These are phyloP conservation scores for Sclerotinia minor DNA, from an alignment of 2,329 filamentous ascomycete genomes.

Conservation along the genomic window DNA sequence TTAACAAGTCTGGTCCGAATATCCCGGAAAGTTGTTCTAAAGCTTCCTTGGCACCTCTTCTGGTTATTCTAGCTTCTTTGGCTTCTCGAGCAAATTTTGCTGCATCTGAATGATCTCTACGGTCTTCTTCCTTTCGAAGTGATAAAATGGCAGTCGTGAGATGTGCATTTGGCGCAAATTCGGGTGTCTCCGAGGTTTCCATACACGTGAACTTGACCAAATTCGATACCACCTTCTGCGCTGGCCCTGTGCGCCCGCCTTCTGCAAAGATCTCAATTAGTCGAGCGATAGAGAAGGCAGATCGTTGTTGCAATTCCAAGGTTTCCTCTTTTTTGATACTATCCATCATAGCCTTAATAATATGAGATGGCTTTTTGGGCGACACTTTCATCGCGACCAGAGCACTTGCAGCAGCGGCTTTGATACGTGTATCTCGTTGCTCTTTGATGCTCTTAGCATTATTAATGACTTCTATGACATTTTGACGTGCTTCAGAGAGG, in stretches of 20 bases:
- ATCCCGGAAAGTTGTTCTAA: constrained; percentile 80
- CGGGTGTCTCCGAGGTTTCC: constrained; percentile 94
- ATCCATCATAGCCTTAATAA: constrained; percentile 98
- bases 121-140: constrained; percentile 94
- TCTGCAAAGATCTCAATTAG: constrained; percentile 85
- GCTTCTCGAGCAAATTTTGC: constrained; percentile 88
- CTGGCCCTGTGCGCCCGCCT: constrained; percentile 76
- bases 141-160: constrained; percentile 84
- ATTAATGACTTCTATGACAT: constrained; percentile 69
- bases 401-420: constrained; percentile 81
- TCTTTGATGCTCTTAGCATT: constrained; percentile 80
- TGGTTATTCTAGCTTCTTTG: constrained; percentile 83
- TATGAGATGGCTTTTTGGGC: constrained; percentile 87
- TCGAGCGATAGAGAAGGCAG: constrained; percentile 77
- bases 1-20: constrained; percentile 76
- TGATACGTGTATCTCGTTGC: constrained; percentile 80
- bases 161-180: constrained; percentile 80
- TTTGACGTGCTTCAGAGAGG: constrained; percentile 72
- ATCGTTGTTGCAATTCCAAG: constrained; percentile 80
- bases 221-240: constrained; percentile 94
- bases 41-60: constrained; percentile 90
- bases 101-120: constrained; percentile 87
- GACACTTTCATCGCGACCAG: constrained; percentile 83
- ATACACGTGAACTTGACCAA: constrained; percentile 97
- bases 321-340: constrained; percentile 96